Evolutionary conservation across 148 eudicot genomes (phyloP).

Genomic region (Limonium bicolor): DNA sequence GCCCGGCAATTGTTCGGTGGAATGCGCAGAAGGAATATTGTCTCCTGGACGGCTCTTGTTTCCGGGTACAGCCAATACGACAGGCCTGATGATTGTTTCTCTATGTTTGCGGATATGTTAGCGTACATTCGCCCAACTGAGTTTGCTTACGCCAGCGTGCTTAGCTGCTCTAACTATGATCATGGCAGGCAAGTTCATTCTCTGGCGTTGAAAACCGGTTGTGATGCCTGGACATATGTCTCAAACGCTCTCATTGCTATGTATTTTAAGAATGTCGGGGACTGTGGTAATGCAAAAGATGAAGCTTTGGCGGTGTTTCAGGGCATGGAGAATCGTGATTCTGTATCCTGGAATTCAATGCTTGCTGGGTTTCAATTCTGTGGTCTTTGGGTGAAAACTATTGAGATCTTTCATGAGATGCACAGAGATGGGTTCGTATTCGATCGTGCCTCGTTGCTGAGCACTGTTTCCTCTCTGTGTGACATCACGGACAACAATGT

Average conservation of each 20-base stretch:
- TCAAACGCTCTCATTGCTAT: constrained; percentile 34
- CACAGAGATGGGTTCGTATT: constrained; percentile 19
- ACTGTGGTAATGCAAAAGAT: background rate
- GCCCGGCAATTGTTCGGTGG: constrained; percentile 9
- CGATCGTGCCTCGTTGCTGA: constrained; percentile 32
- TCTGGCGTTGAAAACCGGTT: constrained; percentile 22
- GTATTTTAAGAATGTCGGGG: constrained; percentile 21
- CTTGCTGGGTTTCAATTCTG: constrained; percentile 25
- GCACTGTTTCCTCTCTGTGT: constrained; percentile 23
- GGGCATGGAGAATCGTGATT: constrained; percentile 15
- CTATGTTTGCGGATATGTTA: constrained; percentile 21
- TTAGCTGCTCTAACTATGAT: constrained; percentile 15
- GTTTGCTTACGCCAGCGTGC: constrained; percentile 27
- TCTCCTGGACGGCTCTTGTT: constrained; percentile 12
- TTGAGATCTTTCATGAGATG: constrained; percentile 21
- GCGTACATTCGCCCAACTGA: constrained; percentile 24
- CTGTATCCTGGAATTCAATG: constrained; percentile 43
- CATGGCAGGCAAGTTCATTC: constrained; percentile 40
- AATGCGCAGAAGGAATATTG: constrained; percentile 6
- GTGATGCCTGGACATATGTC: constrained; percentile 24
- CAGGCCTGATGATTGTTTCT: constrained; percentile 13
- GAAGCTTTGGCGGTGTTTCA: constrained; percentile 37
- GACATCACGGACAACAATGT: constrained; percentile 4
- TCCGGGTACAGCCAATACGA: constrained; percentile 17
- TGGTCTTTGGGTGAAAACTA: constrained; percentile 19